A percentile compares a stretch with the other conserved stretches of the same genome.
Evolutionary conservation across 495 filamentous ascomycete genomes (phyloP).

Genomic region (Penicillium verhagenii): DNA sequence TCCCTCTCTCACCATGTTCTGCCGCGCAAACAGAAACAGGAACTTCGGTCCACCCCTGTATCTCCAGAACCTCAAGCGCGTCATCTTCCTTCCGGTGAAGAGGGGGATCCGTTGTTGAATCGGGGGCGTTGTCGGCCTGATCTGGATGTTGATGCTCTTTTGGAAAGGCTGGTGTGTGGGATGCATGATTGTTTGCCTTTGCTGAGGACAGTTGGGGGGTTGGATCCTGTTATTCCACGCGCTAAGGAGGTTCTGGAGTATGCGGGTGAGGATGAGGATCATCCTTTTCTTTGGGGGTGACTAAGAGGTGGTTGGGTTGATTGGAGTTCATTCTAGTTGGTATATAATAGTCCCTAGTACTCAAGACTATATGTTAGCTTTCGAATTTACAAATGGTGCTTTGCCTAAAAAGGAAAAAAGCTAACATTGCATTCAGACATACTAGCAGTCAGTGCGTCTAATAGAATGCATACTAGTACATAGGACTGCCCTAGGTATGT

Average conservation of each 20-base stretch:
- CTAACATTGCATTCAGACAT: no score
- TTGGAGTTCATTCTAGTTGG: no score
- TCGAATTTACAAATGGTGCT: no score
- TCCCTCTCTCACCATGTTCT: not conserved
- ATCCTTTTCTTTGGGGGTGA: not conserved
- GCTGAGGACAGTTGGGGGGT: not conserved
- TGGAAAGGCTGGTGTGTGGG: not conserved
- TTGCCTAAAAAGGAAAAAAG: no score
- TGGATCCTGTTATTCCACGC: not conserved
- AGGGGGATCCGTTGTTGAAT: not conserved
- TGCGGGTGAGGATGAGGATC: not conserved
- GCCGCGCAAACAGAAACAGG: constrained; percentile 1
- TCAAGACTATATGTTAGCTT: no score
- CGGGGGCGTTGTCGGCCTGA: not conserved
- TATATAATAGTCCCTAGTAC: no score
- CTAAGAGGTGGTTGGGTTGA: no score
- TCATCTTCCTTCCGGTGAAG: constrained; percentile 2
- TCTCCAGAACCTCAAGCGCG: not conserved
- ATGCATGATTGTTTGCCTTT: not conserved
- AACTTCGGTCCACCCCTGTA: not conserved
- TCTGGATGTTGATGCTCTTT: not conserved
- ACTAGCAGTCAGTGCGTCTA: no score
- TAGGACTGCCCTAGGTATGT: no score
- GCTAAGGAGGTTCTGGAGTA: not conserved
- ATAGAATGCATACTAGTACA: no score